Evolutionary conservation across 2,329 filamentous ascomycete genomes (phyloP).

Genomic region (Aspergillus niger): DNA sequence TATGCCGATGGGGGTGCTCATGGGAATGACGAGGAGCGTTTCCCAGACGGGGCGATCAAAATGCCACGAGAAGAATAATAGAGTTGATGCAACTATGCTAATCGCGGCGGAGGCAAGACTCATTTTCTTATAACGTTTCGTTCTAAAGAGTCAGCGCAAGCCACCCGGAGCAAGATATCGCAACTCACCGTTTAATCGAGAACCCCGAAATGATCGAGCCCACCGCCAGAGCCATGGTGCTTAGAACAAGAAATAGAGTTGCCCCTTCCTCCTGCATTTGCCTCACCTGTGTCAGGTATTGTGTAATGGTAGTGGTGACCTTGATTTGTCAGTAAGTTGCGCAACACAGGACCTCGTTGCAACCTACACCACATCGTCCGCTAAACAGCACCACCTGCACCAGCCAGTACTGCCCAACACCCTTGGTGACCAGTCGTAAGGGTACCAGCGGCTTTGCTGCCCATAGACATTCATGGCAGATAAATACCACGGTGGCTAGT

Average conservation of each 20-base stretch:
- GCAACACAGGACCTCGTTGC: too few species aligned
- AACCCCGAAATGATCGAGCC: neutral
- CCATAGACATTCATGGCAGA: neutral
- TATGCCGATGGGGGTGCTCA: conserved; percentile 1
- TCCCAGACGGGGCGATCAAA: neutral
- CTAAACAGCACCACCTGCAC: neutral
- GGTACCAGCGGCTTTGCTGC: neutral
- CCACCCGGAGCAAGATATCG: too few species aligned
- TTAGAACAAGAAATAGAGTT: neutral
- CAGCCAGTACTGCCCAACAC: conserved; percentile 6
- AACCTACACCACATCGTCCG: neutral
- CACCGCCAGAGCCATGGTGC: conserved; percentile 1
- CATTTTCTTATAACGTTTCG: conserved; percentile 6
- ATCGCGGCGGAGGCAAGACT: neutral
- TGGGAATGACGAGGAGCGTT: conserved; percentile 7
- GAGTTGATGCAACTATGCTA: neutral
- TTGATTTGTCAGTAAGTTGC: neutral
- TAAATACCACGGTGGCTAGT: neutral
- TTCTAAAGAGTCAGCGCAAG: neutral
- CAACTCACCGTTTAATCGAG: neutral
- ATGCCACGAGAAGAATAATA: conserved; percentile 5
- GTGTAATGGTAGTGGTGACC: conserved; percentile 1
- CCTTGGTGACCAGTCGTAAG: neutral
- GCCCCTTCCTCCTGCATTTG: neutral
- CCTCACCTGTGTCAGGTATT: neutral